phyloP scores from a whole-genome alignment of 306 rosid species.

The Sesbania bispinosa region DNA sequence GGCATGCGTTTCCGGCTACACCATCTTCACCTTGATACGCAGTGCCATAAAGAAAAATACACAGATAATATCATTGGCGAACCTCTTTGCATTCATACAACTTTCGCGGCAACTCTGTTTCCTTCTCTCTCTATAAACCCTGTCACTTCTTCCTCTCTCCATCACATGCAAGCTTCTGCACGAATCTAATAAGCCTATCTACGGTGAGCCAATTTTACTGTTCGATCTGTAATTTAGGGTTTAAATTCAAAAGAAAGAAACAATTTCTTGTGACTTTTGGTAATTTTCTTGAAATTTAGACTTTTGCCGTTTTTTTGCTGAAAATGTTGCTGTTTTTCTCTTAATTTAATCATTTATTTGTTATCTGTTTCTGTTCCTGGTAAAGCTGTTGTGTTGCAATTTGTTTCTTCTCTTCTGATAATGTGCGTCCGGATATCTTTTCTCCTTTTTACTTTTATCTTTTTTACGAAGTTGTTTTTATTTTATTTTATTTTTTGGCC shows the following conservation, averaged over 20 bases:
- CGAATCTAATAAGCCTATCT: slow-evolving; percentile 29
- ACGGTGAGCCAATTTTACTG: slow-evolving; percentile 30
- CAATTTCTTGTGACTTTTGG: neutral
- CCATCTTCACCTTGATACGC: slow-evolving; percentile 25
- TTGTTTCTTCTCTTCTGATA: neutral
- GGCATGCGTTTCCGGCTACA: slow-evolving; percentile 36
- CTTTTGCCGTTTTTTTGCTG: neutral
- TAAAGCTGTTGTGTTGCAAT: neutral
- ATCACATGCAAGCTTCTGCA: neutral
- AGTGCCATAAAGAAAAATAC: neutral
- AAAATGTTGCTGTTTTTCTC: neutral
- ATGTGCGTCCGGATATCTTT: neutral
- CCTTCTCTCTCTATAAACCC: neutral
- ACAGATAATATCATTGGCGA: slow-evolving; percentile 21
- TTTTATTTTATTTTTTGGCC: neutral
- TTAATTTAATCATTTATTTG: too few relatives aligned
- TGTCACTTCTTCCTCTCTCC: slow-evolving; percentile 15
- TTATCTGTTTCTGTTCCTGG: neutral
- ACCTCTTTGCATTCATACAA: slow-evolving; percentile 31
- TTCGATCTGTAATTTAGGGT: slow-evolving; percentile 49
- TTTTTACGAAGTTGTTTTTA: neutral
- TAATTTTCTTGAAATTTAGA: neutral
- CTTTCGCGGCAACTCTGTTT: slow-evolving; percentile 70
- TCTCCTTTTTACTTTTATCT: neutral
- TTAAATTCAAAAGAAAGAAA: neutral